phyloP scores from a whole-genome alignment of 2,329 filamentous ascomycete genomes.

The Fusarium nanum region DNA sequence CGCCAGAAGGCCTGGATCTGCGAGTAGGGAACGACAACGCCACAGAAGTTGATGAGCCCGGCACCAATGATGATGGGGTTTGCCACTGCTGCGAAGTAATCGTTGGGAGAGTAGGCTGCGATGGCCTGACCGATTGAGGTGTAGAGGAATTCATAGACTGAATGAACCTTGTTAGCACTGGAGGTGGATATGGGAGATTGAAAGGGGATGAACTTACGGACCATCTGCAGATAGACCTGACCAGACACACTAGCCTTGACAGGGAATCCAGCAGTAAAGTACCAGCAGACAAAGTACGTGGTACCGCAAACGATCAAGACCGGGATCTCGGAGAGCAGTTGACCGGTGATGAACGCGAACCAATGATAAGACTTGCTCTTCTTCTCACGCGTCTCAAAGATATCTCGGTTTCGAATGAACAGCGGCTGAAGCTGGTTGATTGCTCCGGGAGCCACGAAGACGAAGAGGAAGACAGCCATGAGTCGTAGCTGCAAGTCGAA shows the following conservation, averaged over 20 bases:
- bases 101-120: conserved; percentile 70
- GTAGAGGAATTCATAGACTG: conserved; percentile 68
- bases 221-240: conserved; percentile 56
- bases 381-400: conserved; percentile 62
- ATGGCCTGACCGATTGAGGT: conserved; percentile 71
- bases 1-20: conserved; percentile 43
- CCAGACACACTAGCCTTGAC: conserved; percentile 57
- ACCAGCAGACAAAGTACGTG: conserved; percentile 66
- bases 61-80: conserved; percentile 56
- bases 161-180: too few relatives aligned
- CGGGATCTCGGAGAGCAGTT: conserved; percentile 61
- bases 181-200: not conserved
- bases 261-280: conserved; percentile 67
- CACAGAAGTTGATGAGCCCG: conserved; percentile 42
- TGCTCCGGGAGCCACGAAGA: conserved; percentile 69
- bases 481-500: conserved; percentile 65
- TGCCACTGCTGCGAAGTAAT: conserved; percentile 65
- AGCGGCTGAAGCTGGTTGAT: conserved; percentile 61
- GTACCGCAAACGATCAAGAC: conserved; percentile 58
- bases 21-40: conserved; percentile 41
- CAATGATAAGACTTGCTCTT: conserved; percentile 67
- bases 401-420: conserved; percentile 59
- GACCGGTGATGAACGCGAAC: conserved; percentile 67
- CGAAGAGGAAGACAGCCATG: conserved; percentile 72
- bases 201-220: not conserved